phyloP scores from a whole-genome alignment of 345 rosid genomes.

The Salix arbutifolia region DNA sequence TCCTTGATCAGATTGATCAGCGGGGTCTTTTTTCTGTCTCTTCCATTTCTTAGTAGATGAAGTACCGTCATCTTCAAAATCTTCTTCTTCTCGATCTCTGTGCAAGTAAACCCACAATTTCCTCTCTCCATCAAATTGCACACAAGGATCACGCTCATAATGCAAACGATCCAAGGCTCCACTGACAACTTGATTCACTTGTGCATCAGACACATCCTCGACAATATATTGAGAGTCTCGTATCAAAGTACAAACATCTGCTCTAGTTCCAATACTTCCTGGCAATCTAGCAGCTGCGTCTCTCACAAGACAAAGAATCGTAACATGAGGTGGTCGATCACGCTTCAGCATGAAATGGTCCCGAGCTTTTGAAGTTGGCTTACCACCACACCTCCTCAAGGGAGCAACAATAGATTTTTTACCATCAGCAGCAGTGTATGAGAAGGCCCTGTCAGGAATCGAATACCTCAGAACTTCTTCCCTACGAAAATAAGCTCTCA shows the following conservation, averaged over 20 bases:
- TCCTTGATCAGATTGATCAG: slow-evolving; percentile 78
- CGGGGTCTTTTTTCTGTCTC: slow-evolving; percentile 85
- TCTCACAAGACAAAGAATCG: slow-evolving; percentile 94
- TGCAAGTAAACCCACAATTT: slow-evolving; percentile 97
- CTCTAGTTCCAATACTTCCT: slow-evolving; percentile 97
- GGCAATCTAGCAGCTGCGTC: slow-evolving; percentile 99
- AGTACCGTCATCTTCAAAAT: slow-evolving; percentile 99
- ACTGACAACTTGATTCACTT: slow-evolving; percentile 93
- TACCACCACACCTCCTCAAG: slow-evolving; percentile 96
- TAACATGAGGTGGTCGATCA: slow-evolving; percentile 98
- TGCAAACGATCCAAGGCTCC: slow-evolving; percentile 99
- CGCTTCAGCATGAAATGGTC: slow-evolving; percentile 99
- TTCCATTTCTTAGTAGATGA: slow-evolving; percentile 99
- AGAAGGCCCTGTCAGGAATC: slow-evolving; percentile 97
- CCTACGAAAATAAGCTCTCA: slow-evolving; percentile 78
- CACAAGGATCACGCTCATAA: slow-evolving; percentile 99
- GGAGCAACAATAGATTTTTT: slow-evolving; percentile 96
- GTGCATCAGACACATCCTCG: slow-evolving; percentile 89
- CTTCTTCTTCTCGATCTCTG: slow-evolving; percentile 97
- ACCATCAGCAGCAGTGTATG: slow-evolving; percentile 97
- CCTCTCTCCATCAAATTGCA: slow-evolving; percentile 85
- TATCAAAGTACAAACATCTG: slow-evolving; percentile 97
- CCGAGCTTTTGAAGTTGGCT: slow-evolving; percentile 99
- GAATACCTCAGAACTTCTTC: slow-evolving; percentile 93
- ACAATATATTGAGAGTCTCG: slow-evolving; percentile 88